A percentile compares a stretch with the other conserved stretches of the same genome.
phyloP scores from a whole-genome alignment of 176 grass and related monocot species.

The Alopecurus myosuroides region DNA sequence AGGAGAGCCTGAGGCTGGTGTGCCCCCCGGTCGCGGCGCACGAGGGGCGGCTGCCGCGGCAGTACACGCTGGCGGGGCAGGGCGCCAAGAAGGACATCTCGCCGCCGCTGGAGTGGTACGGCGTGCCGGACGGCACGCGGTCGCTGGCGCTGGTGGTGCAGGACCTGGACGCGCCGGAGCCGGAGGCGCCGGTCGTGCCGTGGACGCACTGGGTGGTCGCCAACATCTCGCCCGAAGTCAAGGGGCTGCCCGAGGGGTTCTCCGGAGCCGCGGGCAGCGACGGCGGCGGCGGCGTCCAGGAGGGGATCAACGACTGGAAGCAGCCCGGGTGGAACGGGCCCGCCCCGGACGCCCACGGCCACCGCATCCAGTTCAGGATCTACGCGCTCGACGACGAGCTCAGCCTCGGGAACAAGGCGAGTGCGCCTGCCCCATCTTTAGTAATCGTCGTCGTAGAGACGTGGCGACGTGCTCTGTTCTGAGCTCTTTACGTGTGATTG shows the following conservation, averaged over 20 bases:
- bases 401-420: constrained; percentile 72
- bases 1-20: constrained; percentile 76
- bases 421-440: background rate
- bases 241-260: constrained; percentile 73
- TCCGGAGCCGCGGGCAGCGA: constrained; percentile 31
- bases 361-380: constrained; percentile 72
- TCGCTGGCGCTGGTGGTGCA: constrained; percentile 72
- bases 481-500: background rate
- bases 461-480: no score
- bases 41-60: constrained; percentile 57
- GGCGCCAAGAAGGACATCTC: constrained; percentile 80
- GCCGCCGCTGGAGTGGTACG: constrained; percentile 91
- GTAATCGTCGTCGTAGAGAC: no score
- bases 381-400: constrained; percentile 74
- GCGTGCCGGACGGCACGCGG: constrained; percentile 60
- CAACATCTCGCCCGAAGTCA: constrained; percentile 56
- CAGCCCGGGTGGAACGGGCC: constrained; percentile 73
- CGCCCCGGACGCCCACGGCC: constrained; percentile 33
- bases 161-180: constrained; percentile 55
- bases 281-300: constrained; percentile 43
- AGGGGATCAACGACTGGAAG: constrained; percentile 92
- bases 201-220: constrained; percentile 97
- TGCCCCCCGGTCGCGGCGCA: constrained; percentile 45
- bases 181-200: constrained; percentile 38
- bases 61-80: constrained; percentile 74